Conservation (phyloP, 257 asterid genomes). For the Solanum sitiens region DNA sequence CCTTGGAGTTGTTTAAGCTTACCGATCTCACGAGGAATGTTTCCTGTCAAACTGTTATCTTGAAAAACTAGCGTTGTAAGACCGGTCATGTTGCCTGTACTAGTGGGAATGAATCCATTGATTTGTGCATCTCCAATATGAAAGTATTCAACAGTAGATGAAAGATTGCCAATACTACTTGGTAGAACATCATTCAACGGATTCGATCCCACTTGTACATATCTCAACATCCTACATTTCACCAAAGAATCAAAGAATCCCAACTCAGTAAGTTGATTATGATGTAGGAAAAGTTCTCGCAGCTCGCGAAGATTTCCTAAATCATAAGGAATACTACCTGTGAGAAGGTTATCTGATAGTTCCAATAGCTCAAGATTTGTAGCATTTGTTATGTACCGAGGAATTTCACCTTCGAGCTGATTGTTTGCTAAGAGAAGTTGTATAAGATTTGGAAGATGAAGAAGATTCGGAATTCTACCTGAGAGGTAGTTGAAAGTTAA, state of each 20-base stretch:
- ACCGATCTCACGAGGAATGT: background rate
- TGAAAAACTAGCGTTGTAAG: background rate
- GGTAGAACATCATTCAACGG: constrained; percentile 16
- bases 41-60: background rate
- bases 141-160: constrained; percentile 13
- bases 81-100: background rate
- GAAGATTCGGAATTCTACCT: constrained; percentile 12
- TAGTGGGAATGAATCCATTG: constrained; percentile 5
- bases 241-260: constrained; percentile 15
- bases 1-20: background rate
- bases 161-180: constrained; percentile 16
- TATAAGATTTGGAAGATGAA: constrained; percentile 17
- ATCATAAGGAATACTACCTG: constrained; percentile 15
- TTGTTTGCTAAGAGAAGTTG: constrained; percentile 16
- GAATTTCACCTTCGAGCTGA: background rate
- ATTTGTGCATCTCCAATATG: constrained; percentile 6
- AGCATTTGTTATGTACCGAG: constrained; percentile 18
- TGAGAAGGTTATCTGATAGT: constrained; percentile 10
- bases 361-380: constrained; percentile 12
- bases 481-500: constrained; percentile 12
- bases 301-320: constrained; percentile 21
- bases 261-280: constrained; percentile 14
- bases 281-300: constrained; percentile 4
- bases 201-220: constrained; percentile 10
- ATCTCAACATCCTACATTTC: constrained; percentile 14